Evolutionary conservation across 2,329 filamentous ascomycete genomes (phyloP), one percentile per base, ranked within the genome.

Genomic region (Hawksworthiomyces lignivorus): DNA sequence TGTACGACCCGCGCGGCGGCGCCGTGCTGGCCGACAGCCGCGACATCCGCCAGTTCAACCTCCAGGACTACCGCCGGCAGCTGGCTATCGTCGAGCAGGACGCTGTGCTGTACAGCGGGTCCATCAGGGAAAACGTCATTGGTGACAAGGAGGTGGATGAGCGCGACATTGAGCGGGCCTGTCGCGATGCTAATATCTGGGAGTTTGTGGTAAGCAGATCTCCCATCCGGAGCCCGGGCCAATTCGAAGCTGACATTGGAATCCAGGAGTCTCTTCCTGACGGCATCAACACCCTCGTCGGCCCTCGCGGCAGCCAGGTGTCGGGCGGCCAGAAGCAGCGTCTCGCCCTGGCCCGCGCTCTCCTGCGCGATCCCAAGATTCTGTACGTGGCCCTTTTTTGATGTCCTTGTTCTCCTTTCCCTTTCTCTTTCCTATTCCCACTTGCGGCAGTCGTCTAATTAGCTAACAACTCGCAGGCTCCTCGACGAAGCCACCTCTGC

Each of bases 251-350:
- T 7, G 24, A 14, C n/a, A n/a, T n/a, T n/a, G 19, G 19, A 26
- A 6, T 12, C 10, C 22, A 36, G 34, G n/a, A 18, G 4, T 36
- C 34, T 15, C 69, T 94, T 10, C 87, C 45, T 1, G 87, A 94
- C 4, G 88, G 87, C 12, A 87, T 94, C 66, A 75, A 80, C 54
- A 95, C 88, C 0, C 58, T 88, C 4, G 87, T 94, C 19, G 90
- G 90, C 19, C 84, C 75, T 58, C 94, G 95, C 65, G 90, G 89
- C 32, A 75, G 77, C n/a, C 75, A 95, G 58, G 67, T 95, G 11
- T 89, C 84, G 2, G 90, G 90, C 41, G 90, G 90, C 0, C 90
- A 96, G 62, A 94, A 95, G 58, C 90, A 97, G 62, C 84, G 90
- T 48, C 81, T 96, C 29, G 89, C 87, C 36, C 96, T 97, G 56